Evolutionary conservation across 257 asterid genomes (phyloP).

Genomic region (Orobanche coerulescens): DNA sequence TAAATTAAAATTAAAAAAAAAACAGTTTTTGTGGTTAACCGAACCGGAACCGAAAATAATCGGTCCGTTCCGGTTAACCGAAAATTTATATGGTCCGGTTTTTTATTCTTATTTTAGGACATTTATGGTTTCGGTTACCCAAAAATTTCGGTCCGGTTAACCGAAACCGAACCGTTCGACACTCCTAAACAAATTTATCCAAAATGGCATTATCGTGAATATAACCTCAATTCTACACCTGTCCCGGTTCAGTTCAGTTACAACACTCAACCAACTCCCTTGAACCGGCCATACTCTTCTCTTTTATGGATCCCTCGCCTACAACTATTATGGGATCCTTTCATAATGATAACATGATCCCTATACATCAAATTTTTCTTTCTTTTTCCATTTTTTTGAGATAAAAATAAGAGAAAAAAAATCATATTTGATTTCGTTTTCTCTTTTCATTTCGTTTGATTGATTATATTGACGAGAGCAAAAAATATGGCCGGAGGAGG

Average conservation of each 20-base stretch:
- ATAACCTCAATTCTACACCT: conserved; percentile 6
- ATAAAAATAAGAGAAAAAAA: conserved; percentile 8
- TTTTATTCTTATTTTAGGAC: too few species aligned
- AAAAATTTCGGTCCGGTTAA: too few species aligned
- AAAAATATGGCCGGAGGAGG: conserved; percentile 43
- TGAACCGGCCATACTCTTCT: conserved; percentile 34
- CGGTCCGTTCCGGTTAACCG: too few species aligned
- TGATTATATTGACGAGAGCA: background rate
- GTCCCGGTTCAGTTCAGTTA: conserved; percentile 32
- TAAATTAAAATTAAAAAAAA: too few species aligned
- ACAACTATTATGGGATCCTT: conserved; percentile 21
- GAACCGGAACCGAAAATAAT: too few species aligned
- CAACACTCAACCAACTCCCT: conserved; percentile 24
- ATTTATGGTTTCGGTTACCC: too few species aligned
- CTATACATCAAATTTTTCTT: conserved; percentile 12
- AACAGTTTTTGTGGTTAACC: too few species aligned
- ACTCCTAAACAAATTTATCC: conserved; percentile 20
- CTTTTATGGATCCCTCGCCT: background rate
- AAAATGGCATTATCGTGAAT: conserved; percentile 21
- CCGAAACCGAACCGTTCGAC: too few species aligned
- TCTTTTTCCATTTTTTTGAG: conserved; percentile 17
- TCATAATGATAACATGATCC: background rate
- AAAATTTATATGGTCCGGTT: too few species aligned
- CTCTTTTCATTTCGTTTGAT: background rate
- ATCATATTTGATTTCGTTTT: background rate